Evolutionary conservation across 805 yeast genomes (phyloP), one percentile per base, ranked within the genome.

Genomic region (Ogataea naganishii): DNA sequence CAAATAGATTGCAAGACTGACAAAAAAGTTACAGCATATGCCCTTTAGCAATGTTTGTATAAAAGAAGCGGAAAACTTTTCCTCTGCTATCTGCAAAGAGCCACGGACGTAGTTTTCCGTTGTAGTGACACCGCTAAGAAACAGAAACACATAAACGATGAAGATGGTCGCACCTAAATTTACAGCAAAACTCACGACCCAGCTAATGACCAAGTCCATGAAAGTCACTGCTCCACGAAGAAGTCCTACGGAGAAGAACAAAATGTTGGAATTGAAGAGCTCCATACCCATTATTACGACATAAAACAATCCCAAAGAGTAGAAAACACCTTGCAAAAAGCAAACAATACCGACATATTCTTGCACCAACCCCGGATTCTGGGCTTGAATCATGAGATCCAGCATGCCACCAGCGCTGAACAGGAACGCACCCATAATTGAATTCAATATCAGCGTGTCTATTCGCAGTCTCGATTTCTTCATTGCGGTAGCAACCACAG

Each of bases 401-500:
- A 82, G 59, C 82, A 80, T 76, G 0, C 88, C 83, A 8, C 92
- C 92, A 3, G 77, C 57, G 23, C 78, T 56, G 51, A 82, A 81
- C 4, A 82, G 49, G 2, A 79, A 39, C 0, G 85, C 92, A 4
- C 86, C 94, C 36, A 79, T 57, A 5, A 80, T 49, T 0, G 86
- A 73, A 47, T 80, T 80, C 14, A 80, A 44, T 0, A 72, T 39
- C n/a, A 82, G 48, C 1, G 76, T 64, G 34, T 75, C 78, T 4
- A 74, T 40, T 38, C 73, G 65, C 18, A 80, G 63, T 51, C 94
- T 64, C 4, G 88, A 69, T 46, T 82, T 82, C 52, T 82, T 82
- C 92, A 81, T 81, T 3, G 85, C 65, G 0, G 92, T 82, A 7
- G 94, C 94, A 13, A 81, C 89, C 23, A 80, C 79, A 0, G 94